These are phyloP conservation scores for Gentiana macrophylla DNA, from an alignment of 257 asterid species.

Conservation along the genomic window DNA sequence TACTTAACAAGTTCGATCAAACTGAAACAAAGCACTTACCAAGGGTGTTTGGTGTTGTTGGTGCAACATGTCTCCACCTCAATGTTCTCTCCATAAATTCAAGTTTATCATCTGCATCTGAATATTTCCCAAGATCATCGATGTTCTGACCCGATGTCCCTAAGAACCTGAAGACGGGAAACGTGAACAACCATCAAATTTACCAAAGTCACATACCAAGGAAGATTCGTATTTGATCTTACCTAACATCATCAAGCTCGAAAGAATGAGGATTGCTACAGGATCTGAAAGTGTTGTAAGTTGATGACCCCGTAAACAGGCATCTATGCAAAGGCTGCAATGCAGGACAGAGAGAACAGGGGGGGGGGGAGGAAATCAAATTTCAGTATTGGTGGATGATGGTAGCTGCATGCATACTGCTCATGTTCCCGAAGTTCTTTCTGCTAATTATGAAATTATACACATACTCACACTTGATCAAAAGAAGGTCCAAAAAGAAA, in stretches of 20 bases:
- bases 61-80: conserved; percentile 97
- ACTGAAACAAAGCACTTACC: conserved; percentile 33
- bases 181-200: conserved; percentile 4
- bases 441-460: not conserved
- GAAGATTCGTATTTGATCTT: conserved; percentile 8
- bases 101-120: conserved; percentile 53
- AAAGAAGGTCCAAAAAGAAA: conserved; percentile 1
- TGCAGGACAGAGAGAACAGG: conserved; percentile 2
- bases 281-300: conserved; percentile 89
- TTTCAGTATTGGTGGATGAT: too few relatives aligned
- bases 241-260: conserved; percentile 86
- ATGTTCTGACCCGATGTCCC: conserved; percentile 97
- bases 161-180: conserved; percentile 52
- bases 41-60: conserved; percentile 93
- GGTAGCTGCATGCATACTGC: too few relatives aligned
- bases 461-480: not conserved
- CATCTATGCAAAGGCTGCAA: conserved; percentile 74
- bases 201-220: not conserved
- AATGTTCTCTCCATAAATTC: conserved; percentile 86
- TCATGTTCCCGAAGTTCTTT: not conserved
- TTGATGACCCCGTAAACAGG: conserved; percentile 86
- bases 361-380: too few relatives aligned
- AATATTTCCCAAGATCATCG: conserved; percentile 77
- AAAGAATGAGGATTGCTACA: conserved; percentile 92
- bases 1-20: conserved; percentile 2